A percentile compares a stretch with the other conserved stretches of the same genome.
These are phyloP conservation scores for Dactylellina sp. DNA, from an alignment of 2,329 filamentous ascomycete species.

Conservation along the genomic window DNA sequence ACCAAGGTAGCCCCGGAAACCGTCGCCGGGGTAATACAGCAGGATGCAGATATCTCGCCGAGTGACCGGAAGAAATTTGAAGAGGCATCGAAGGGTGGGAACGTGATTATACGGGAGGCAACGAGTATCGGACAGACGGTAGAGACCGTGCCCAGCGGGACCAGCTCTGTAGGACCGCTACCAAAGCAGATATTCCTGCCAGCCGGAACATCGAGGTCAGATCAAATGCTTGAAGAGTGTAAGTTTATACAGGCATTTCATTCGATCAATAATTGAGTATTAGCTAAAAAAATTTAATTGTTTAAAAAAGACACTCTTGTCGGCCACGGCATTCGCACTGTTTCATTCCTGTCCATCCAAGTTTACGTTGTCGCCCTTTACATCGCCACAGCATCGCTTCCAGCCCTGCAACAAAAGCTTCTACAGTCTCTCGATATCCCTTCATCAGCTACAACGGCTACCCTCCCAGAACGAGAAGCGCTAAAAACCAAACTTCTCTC, in stretches of 20 bases:
- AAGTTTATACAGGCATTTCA: neutral
- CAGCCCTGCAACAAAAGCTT: slow-evolving; percentile 80
- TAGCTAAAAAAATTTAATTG: neutral
- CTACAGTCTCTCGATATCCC: slow-evolving; percentile 34
- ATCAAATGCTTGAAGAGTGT: slow-evolving; percentile 53
- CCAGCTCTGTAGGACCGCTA: slow-evolving; percentile 41
- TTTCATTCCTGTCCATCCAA: slow-evolving; percentile 88
- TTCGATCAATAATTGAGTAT: neutral
- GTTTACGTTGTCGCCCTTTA: slow-evolving; percentile 97
- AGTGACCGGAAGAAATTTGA: slow-evolving; percentile 37
- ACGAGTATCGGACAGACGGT: slow-evolving; percentile 37
- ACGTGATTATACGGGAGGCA: slow-evolving; percentile 45
- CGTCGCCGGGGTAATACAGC: neutral
- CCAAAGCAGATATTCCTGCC: slow-evolving; percentile 53
- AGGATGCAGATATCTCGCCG: slow-evolving; percentile 20
- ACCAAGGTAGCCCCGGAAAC: neutral
- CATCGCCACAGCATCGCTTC: slow-evolving; percentile 84
- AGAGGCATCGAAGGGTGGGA: slow-evolving; percentile 33
- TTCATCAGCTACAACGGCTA: slow-evolving; percentile 77
- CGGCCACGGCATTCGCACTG: slow-evolving; percentile 86
- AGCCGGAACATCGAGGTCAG: neutral
- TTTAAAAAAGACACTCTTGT: slow-evolving; percentile 75
- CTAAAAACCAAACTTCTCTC: slow-evolving; percentile 75
- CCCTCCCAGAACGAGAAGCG: slow-evolving; percentile 81
- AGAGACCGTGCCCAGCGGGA: slow-evolving; percentile 47